Base-by-base conservation (phyloP, 2,329 filamentous ascomycete species). In the Botryotinia globosa region DNA sequence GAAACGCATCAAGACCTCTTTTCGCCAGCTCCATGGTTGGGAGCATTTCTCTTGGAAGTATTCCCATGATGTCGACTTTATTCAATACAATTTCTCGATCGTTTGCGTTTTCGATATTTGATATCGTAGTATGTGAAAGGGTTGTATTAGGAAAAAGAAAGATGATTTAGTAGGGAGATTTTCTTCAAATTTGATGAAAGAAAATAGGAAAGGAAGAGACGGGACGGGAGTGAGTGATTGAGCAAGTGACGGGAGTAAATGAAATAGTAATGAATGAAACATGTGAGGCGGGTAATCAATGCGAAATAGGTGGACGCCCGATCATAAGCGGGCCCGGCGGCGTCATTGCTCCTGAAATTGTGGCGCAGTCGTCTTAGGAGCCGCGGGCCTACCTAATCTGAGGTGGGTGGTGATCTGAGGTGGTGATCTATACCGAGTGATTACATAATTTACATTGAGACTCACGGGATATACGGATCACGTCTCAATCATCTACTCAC, bases 1-100 rank as follows among this genome's bases (percentile, higher is more conserved):
- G 69, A 42, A 51, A 32, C 42, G 58, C 69, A 44, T 69, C 54
- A 2, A 59, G 56, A 25, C 67, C 54, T 62, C 67, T 44, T n/a
- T 42, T 39, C 25, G 67, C 67, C 12, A 68, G 48, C 7, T 37
- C 48, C 54, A 42, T 42, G 32, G 34, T 56, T 32, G 65, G 48
- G 18, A 56, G 10, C 37, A 68, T 68, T 45, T 54, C 32, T 29
- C 34, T 39, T 67, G 65, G n/a, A 42, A 58, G 34, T 7, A 68
- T 56, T 37, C 37, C n/a, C 67, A 69, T 61, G 9, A 22, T 69
- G 67, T 14, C 29, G 54, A 45, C 20, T 44, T 69, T 58, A 44
- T 34, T 34, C 22, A 1, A 66, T 51, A 32, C 22, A 7, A 45
- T 0, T 22, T 44, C 9, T 22, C 14, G 16, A 45, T 39, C 42